Evolutionary conservation across 73 alveolate genomes (phyloP).

Genomic region (Urostyla sp.): DNA sequence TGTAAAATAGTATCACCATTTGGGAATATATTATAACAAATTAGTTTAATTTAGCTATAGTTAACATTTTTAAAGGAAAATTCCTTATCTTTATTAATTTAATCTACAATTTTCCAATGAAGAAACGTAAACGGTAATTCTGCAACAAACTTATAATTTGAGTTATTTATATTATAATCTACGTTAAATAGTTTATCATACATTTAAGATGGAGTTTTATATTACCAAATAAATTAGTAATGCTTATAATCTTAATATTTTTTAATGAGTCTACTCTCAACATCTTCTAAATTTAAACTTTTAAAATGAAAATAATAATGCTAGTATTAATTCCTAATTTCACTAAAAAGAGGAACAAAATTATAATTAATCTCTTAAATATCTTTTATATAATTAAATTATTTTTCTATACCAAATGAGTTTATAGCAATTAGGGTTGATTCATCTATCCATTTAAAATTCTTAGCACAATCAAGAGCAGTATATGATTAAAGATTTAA

Average conservation of each 20-base stretch:
- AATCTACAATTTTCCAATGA: slow-evolving; percentile 49
- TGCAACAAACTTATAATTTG: slow-evolving; percentile 21
- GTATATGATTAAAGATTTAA: slow-evolving; percentile 10
- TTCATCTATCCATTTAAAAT: background rate
- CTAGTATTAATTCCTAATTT: too few species aligned
- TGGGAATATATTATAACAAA: slow-evolving; percentile 38
- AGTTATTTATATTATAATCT: slow-evolving; percentile 14
- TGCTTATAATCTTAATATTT: background rate
- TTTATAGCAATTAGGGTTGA: background rate
- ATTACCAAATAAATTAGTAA: background rate
- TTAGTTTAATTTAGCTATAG: background rate
- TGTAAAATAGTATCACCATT: slow-evolving; percentile 28
- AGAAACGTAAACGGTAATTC: slow-evolving; percentile 36
- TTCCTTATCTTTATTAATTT: background rate
- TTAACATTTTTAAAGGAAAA: background rate
- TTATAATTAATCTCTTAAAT: too few species aligned
- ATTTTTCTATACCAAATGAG: background rate
- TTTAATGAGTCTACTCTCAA: background rate
- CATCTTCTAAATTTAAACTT: too few species aligned
- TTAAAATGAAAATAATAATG: background rate
- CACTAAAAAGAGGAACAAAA: too few species aligned
- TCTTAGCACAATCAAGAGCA: background rate
- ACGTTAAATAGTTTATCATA: slow-evolving; percentile 30
- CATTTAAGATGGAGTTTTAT: background rate
- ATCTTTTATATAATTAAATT: too few species aligned